These are phyloP conservation scores for Sparassis latifolia DNA, from an alignment of 1,284 basidiomycete species.

Conservation along the genomic window DNA sequence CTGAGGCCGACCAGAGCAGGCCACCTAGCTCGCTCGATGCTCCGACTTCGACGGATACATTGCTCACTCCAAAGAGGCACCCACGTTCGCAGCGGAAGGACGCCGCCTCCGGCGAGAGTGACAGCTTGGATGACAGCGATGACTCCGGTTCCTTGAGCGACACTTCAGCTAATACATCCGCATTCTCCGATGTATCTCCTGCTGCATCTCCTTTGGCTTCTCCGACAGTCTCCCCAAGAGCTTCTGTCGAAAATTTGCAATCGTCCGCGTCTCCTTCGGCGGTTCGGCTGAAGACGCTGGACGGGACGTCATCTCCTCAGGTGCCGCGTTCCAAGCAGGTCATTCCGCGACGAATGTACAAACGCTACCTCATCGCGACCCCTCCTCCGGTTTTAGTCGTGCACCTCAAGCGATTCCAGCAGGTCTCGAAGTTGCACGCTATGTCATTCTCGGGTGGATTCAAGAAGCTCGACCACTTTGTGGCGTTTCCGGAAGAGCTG, in stretches of 20 bases:
- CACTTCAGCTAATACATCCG: slow-evolving; percentile 24
- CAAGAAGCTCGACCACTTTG: slow-evolving; percentile 84
- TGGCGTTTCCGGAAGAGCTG: slow-evolving; percentile 82
- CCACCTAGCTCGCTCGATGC: slow-evolving; percentile 7
- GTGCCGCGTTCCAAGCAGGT: slow-evolving; percentile 50
- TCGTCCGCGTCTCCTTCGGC: neutral
- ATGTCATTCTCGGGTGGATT: slow-evolving; percentile 55
- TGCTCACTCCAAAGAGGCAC: slow-evolving; percentile 22
- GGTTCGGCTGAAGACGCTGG: neutral
- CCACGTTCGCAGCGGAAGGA: slow-evolving; percentile 9
- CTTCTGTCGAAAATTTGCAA: slow-evolving; percentile 21
- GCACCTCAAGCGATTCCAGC: slow-evolving; percentile 92
- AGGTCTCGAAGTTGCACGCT: slow-evolving; percentile 45
- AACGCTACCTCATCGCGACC: slow-evolving; percentile 85
- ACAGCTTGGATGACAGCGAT: slow-evolving; percentile 35
- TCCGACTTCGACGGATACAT: slow-evolving; percentile 17
- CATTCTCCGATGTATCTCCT: slow-evolving; percentile 26
- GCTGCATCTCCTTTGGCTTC: slow-evolving; percentile 36
- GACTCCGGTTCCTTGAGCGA: slow-evolving; percentile 24
- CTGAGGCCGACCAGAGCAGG: neutral
- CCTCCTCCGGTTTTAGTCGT: slow-evolving; percentile 88
- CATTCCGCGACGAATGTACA: slow-evolving; percentile 80
- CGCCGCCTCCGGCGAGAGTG: slow-evolving; percentile 21
- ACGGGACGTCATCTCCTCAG: slow-evolving; percentile 15
- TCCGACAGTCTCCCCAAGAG: slow-evolving; percentile 26